Conservation (phyloP, 2,329 filamentous ascomycete species). For the Elsinoe perseae region DNA sequence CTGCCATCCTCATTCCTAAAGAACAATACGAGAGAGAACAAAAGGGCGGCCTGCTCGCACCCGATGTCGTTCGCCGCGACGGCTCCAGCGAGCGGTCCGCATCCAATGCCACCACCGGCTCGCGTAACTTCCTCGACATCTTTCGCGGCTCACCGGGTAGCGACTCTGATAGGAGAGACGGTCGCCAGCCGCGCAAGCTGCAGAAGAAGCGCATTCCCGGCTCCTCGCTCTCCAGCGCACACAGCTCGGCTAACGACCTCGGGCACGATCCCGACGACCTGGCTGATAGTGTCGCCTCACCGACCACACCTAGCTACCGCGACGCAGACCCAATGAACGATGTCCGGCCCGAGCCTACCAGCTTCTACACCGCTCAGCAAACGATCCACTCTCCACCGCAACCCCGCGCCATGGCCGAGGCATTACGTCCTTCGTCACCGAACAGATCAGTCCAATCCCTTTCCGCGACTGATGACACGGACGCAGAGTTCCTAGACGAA, state of each 20-base stretch:
- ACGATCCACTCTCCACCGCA: constrained; percentile 19
- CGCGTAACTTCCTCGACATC: constrained; percentile 50
- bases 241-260: constrained; percentile 73
- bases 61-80: constrained; percentile 22
- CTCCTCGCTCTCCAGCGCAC: constrained; percentile 75
- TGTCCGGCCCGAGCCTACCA: constrained; percentile 20
- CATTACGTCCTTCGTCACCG: constrained; percentile 61
- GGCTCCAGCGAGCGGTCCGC: constrained; percentile 23
- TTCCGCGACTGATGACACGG: constrained; percentile 70
- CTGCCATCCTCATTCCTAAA: constrained; percentile 20
- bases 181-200: constrained; percentile 76
- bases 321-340: constrained; percentile 21
- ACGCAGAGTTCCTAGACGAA: constrained; percentile 67
- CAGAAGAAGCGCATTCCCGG: constrained; percentile 78
- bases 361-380: constrained; percentile 38
- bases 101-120: constrained; percentile 22
- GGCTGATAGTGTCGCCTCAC: constrained; percentile 29
- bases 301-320: constrained; percentile 21
- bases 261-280: constrained; percentile 27
- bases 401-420: constrained; percentile 56
- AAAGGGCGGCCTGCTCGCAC: constrained; percentile 22
- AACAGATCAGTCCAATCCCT: constrained; percentile 68
- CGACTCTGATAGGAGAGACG: constrained; percentile 51
- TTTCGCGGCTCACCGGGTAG: constrained; percentile 61
- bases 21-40: constrained; percentile 27